These are phyloP conservation scores for Porphyrellus cyaneotinctus DNA, from an alignment of 768 basidiomycete genomes.

Conservation along the genomic window DNA sequence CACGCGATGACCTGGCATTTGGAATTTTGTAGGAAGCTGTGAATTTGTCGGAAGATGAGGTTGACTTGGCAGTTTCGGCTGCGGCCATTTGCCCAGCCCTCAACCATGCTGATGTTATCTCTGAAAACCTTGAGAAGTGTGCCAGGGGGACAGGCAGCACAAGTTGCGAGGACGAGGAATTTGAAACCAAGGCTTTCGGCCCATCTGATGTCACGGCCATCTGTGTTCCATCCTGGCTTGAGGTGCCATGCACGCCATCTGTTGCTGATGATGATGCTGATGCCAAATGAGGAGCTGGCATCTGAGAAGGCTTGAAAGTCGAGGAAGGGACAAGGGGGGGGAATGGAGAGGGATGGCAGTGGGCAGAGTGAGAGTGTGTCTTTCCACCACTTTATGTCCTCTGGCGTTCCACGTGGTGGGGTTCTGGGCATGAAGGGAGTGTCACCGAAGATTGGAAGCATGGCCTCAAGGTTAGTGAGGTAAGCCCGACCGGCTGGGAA, in stretches of 20 bases:
- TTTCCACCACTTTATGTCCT: background rate
- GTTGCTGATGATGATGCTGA: background rate
- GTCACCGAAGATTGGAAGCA: background rate
- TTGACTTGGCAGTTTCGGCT: background rate
- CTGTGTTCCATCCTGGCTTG: background rate
- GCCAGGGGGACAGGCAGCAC: background rate
- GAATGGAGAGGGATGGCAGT: background rate
- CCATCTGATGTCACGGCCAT: background rate
- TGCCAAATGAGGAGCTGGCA: background rate
- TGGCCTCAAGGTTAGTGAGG: background rate
- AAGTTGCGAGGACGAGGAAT: background rate
- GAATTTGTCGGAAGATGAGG: background rate
- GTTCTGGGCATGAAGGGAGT: background rate
- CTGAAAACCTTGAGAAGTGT: background rate
- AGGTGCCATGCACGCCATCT: background rate
- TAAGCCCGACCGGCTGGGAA: background rate
- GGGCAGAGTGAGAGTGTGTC: background rate
- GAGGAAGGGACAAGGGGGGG: background rate
- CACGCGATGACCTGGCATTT: background rate
- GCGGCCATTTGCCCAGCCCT: background rate
- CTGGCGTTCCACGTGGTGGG: background rate
- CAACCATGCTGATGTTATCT: background rate
- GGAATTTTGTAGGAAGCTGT: background rate
- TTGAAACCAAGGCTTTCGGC: background rate
- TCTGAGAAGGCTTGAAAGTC: background rate